These are phyloP conservation scores for Venturiaceae sp. DNA, from an alignment of 2,329 filamentous ascomycete species.

Conservation along the genomic window DNA sequence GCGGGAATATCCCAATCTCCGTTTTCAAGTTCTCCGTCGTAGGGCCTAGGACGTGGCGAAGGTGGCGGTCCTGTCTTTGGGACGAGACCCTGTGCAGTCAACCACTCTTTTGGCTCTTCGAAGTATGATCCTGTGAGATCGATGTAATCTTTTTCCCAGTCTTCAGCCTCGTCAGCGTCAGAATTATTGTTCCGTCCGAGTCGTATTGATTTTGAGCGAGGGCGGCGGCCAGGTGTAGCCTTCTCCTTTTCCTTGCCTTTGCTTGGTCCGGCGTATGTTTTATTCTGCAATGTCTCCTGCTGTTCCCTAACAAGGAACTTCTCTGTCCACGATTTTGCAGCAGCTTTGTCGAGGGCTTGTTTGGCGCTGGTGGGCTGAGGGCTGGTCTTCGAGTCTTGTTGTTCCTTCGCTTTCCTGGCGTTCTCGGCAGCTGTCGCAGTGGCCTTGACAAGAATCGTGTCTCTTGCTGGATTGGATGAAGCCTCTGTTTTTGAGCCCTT, in stretches of 20 bases:
- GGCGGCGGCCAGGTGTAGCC: not conserved
- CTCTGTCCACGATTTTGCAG: not conserved
- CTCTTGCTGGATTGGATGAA: not conserved
- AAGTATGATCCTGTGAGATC: not conserved
- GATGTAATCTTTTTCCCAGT: not conserved
- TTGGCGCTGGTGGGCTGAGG: not conserved
- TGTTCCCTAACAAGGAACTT: not conserved
- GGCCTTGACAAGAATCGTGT: not conserved
- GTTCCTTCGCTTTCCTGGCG: not conserved
- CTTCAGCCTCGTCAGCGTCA: not conserved
- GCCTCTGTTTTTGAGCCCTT: not conserved
- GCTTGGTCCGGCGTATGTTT: not conserved
- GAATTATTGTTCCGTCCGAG: not conserved
- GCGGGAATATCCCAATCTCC: not conserved
- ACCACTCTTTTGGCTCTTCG: constrained; percentile 1
- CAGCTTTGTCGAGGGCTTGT: not conserved
- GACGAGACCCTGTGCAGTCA: not conserved
- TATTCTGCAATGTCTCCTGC: not conserved
- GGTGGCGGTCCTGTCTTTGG: not conserved
- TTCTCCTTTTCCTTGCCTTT: not conserved
- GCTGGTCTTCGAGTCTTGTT: not conserved
- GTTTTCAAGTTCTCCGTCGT: not conserved
- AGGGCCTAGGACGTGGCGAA: not conserved
- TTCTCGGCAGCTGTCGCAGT: not conserved
- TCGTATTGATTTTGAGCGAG: not conserved